Evolutionary conservation across 2,329 filamentous ascomycete genomes (phyloP), one percentile per base, ranked within the genome.

Genomic region (Apiospora pterosperma): DNA sequence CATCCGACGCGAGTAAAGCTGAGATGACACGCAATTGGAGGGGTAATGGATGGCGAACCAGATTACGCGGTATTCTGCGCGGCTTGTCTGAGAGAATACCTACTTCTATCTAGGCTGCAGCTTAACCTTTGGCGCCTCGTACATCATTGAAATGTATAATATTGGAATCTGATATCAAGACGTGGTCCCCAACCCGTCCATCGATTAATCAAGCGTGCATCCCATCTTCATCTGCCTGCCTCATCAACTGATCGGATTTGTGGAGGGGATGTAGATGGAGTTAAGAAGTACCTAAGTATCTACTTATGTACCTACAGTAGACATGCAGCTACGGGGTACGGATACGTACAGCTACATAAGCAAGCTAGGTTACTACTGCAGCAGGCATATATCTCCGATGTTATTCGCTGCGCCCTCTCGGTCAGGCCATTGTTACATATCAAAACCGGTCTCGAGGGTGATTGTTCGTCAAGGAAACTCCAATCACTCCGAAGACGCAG

Each of bases 21-120:
- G 48, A 52, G 44, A 14, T 14, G 44, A 31, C 48, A 31, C 48
- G 48, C 48, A 55, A 55, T 31, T 55, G 48, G 48, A 55, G 48
- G 28, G 23, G 48, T 38, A 31, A 36, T 25, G 31, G 59, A 65
- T 63, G 65, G 66, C 63, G 60, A 68, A 66, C 42, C 21, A 55
- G 61, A 63, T 67, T 48, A 67, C 66, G 66, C 66, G 66, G 65
- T 61, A 36, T 42, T 58, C 61, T 60, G 61, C 55, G 63, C 16
- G 48, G 48, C 48, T 55, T 28, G 28, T 55, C 28, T 34, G 25
- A 34, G 16, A n/a, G 14, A 55, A 34, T 55, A 21, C 48, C 28
- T 55, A 55, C 44, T 14, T 48, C 21, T n/a, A n/a, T n/a, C 21
- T 5, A 5, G 21, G 23, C 42, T 25, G 23, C 42, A 25, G 42